These are phyloP conservation scores for Cyberlindnera mississippiensis DNA, from an alignment of 805 yeast genomes.

Conservation along the genomic window DNA sequence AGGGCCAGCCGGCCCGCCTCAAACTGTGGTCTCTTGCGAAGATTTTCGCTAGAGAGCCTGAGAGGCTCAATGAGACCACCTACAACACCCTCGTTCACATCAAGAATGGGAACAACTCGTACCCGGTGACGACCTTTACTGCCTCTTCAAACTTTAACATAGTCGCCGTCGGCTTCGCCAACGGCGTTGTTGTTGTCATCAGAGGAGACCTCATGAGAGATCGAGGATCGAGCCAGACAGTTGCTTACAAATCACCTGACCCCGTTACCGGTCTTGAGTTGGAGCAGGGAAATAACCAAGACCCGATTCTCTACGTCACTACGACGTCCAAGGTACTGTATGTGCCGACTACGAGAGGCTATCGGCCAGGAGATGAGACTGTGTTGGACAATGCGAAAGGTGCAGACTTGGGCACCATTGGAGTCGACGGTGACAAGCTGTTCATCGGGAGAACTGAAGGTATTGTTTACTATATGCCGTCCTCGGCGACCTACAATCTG, in stretches of 20 bases:
- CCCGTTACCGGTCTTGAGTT: constrained; percentile 79
- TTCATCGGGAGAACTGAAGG: constrained; percentile 65
- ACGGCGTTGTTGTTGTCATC: constrained; percentile 76
- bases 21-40: constrained; percentile 71
- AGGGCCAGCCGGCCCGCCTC: constrained; percentile 63
- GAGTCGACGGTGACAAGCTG: constrained; percentile 42
- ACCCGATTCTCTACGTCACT: constrained; percentile 59
- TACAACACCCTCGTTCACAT: constrained; percentile 62
- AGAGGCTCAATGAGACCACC: constrained; percentile 33
- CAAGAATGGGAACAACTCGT: constrained; percentile 69
- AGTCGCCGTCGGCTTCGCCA: constrained; percentile 73
- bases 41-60: constrained; percentile 30
- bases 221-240: constrained; percentile 83
- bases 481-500: constrained; percentile 50
- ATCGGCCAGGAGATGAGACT: constrained; percentile 57
- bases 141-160: constrained; percentile 54
- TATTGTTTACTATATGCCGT: constrained; percentile 56
- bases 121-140: constrained; percentile 68
- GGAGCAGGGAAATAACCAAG: constrained; percentile 37
- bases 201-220: constrained; percentile 88
- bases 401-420: constrained; percentile 42
- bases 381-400: constrained; percentile 44
- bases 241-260: constrained; percentile 64
- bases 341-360: constrained; percentile 73
- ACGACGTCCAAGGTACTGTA: constrained; percentile 71